Conservation (phyloP, 176 grass and related monocot species). For the Alloteropsis semialata region DNA sequence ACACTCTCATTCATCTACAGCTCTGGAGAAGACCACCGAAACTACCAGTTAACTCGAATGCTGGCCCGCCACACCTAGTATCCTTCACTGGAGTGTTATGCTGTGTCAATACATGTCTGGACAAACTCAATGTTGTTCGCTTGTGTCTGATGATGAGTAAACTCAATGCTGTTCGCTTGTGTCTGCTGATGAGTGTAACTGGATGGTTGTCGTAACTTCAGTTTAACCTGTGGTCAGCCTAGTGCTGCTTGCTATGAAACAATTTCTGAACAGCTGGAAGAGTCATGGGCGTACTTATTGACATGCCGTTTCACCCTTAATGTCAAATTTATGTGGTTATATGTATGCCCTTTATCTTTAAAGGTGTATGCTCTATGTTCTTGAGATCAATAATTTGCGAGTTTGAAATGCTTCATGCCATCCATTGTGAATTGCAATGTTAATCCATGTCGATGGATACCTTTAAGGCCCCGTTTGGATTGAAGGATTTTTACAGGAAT, state of each 20-base stretch:
- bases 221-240: background rate
- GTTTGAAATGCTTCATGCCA: background rate
- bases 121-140: background rate
- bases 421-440: background rate
- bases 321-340: background rate
- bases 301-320: background rate
- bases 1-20: conserved; percentile 18
- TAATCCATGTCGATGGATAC: background rate
- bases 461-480: too few relatives aligned
- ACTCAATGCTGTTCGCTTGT: background rate
- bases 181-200: background rate
- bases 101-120: background rate
- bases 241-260: background rate
- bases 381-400: background rate
- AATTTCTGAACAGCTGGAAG: background rate
- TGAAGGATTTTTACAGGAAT: too few relatives aligned
- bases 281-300: background rate
- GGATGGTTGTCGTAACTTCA: background rate
- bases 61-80: background rate
- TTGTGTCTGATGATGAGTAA: background rate
- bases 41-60: background rate
- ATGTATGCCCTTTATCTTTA: too few relatives aligned
- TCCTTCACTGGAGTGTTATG: background rate
- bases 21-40: conserved; percentile 37
- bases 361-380: too few relatives aligned